Percentiles rank a stretch among this genome's conserved stretches.
Evolutionary conservation across 306 rosid species (phyloP).

Genomic region (Rubus idaeus): DNA sequence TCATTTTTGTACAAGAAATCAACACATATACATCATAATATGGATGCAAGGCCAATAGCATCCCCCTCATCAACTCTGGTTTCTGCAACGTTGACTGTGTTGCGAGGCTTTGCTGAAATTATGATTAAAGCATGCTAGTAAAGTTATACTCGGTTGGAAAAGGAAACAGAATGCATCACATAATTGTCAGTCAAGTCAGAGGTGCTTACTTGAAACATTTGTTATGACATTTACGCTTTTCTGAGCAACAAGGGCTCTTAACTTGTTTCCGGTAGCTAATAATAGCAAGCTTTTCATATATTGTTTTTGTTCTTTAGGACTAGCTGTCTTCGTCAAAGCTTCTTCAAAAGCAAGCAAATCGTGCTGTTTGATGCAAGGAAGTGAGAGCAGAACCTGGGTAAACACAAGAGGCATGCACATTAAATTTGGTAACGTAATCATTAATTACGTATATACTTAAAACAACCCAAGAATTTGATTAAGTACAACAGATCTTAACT

Average conservation of each 20-base stretch:
- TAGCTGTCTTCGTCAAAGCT: slow-evolving; percentile 76
- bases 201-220: slow-evolving; percentile 80
- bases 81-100: slow-evolving; percentile 48
- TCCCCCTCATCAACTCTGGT: slow-evolving; percentile 72
- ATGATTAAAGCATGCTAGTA: background rate
- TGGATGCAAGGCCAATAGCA: slow-evolving; percentile 67
- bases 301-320: slow-evolving; percentile 95
- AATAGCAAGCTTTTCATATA: slow-evolving; percentile 81
- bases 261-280: slow-evolving; percentile 82
- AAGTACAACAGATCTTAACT: slow-evolving; percentile 25
- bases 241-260: slow-evolving; percentile 90
- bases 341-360: slow-evolving; percentile 93
- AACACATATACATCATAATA: slow-evolving; percentile 45
- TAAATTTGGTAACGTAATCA: slow-evolving; percentile 6
- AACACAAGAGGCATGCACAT: slow-evolving; percentile 23
- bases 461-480: slow-evolving; percentile 1
- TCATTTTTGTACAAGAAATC: slow-evolving; percentile 70
- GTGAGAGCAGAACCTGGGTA: slow-evolving; percentile 70
- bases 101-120: slow-evolving; percentile 72
- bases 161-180: slow-evolving; percentile 8
- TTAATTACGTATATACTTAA: background rate
- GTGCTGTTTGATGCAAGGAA: slow-evolving; percentile 67
- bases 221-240: slow-evolving; percentile 81
- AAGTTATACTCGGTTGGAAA: background rate
- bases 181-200: slow-evolving; percentile 4